Conservation (phyloP, 2,329 filamentous ascomycete genomes). For the Exserohilum rostratum region DNA sequence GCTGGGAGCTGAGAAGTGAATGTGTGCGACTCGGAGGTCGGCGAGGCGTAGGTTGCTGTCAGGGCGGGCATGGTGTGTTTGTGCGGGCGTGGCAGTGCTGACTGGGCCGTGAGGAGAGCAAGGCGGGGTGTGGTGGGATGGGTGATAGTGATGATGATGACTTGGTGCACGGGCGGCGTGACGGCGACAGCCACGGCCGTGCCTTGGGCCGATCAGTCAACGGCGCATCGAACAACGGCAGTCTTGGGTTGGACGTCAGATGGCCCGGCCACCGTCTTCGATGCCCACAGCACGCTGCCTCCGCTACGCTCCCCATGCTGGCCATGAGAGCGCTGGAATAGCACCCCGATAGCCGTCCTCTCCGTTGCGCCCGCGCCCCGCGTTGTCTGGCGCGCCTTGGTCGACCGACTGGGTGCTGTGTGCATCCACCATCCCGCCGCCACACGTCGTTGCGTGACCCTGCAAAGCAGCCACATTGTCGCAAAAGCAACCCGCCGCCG, state of each 20-base stretch:
- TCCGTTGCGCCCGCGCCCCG: background rate
- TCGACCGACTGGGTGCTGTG: background rate
- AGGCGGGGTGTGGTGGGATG: background rate
- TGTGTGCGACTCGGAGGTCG: constrained; percentile 42
- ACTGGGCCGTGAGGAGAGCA: background rate
- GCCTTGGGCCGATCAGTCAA: background rate
- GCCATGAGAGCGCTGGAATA: constrained; percentile 22
- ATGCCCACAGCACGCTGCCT: constrained; percentile 6
- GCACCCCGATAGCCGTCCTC: background rate
- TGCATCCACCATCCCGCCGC: background rate
- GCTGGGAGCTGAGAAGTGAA: constrained; percentile 33
- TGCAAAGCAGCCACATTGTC: constrained; percentile 13
- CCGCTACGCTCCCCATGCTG: constrained; percentile 26
- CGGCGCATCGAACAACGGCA: background rate
- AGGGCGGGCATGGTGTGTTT: constrained; percentile 49
- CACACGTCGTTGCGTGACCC: constrained; percentile 6
- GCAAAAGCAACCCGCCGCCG: no score
- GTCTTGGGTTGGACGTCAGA: constrained; percentile 10
- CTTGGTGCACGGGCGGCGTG: no score
- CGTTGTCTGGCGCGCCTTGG: background rate
- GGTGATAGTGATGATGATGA: background rate
- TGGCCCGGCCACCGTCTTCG: background rate
- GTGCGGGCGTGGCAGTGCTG: background rate
- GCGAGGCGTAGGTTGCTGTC: constrained; percentile 62
- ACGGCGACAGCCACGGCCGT: background rate